Base-by-base conservation (phyloP, 2,329 filamentous ascomycete genomes). In the Aureobasidium sp. region DNA sequence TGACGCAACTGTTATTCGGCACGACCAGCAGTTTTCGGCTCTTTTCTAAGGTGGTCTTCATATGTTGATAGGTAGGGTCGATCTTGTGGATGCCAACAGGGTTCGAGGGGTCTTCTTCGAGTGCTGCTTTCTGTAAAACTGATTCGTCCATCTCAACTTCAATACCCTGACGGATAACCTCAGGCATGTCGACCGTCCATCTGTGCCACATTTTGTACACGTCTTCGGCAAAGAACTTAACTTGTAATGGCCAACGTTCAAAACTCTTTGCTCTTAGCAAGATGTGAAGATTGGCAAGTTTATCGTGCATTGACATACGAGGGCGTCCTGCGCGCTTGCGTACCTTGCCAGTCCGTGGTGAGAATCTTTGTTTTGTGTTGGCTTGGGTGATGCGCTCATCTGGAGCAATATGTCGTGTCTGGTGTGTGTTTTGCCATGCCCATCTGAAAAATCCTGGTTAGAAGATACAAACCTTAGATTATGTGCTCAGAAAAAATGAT, bases 351-450 rank as follows among this genome's bases (percentile, higher is more conserved):
- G 74, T 74, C 30, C 73, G 71, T 8, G 72, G 68, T 51, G 74
- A 70, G 62, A 70, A 66, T 29, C 71, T 69, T 53, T 69, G 61
- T 64, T 69, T 71, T 29, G 69, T 67, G 34, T 69, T 65, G 25
- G 82, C 73, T 51, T 80, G 70, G 1, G 81, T 77, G 39, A 89
- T 78, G n/a, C 86, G 80, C 44, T 84, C 80, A 36, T 82, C 79
- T 13, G 81, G 74, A 13, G 88, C 82, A 62, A 96, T 91, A 71
- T 96, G 91, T 37, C 88, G 78, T 5, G 92, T 92, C 37, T 87
- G 73, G 70, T 94, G 88, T 1, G 91, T 85, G 71, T 97, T 91
- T 66, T 90, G 90, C 80, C 95, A 88, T 42, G 93, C 92, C 93
- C 93, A 97, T 79, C 90, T 93, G 65, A 4, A 5, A 47, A 34